A percentile compares a stretch with the other conserved stretches of the same genome.
phyloP scores from a whole-genome alignment of 1,139 yeast genomes.

The Hyphopichia fennica region DNA sequence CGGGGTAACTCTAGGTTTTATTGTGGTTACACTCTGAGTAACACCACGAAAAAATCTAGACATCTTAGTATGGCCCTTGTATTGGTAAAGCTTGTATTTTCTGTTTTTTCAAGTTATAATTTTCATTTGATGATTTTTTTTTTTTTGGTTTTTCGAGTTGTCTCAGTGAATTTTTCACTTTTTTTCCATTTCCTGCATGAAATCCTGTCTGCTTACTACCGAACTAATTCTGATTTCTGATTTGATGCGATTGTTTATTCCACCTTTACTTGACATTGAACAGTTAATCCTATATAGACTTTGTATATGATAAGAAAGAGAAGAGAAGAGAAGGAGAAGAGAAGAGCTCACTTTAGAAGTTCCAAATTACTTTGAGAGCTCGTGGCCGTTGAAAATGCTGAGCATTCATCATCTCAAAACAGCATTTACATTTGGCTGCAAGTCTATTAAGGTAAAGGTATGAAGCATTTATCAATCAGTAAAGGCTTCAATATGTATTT shows the following conservation, averaged over 20 bases:
- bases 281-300: too few relatives aligned
- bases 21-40: background rate
- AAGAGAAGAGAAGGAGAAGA: too few relatives aligned
- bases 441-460: too few relatives aligned
- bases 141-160: background rate
- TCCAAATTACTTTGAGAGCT: too few relatives aligned
- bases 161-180: background rate
- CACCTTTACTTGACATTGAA: too few relatives aligned
- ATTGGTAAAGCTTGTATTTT: background rate
- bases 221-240: background rate
- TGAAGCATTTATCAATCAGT: too few relatives aligned
- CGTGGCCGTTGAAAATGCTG: too few relatives aligned
- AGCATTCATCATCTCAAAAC: too few relatives aligned
- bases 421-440: too few relatives aligned
- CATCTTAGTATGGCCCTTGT: conserved; percentile 7
- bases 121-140: background rate
- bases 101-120: background rate
- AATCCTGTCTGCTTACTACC: background rate
- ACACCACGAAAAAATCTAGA: conserved; percentile 11
- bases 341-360: too few relatives aligned
- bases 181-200: background rate
- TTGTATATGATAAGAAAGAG: too few relatives aligned
- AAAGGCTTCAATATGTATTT: too few relatives aligned
- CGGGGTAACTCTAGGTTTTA: background rate
- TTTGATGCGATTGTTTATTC: background rate